Conservation (phyloP, 2,329 filamentous ascomycete genomes). For the Pseudonectria buxi region DNA sequence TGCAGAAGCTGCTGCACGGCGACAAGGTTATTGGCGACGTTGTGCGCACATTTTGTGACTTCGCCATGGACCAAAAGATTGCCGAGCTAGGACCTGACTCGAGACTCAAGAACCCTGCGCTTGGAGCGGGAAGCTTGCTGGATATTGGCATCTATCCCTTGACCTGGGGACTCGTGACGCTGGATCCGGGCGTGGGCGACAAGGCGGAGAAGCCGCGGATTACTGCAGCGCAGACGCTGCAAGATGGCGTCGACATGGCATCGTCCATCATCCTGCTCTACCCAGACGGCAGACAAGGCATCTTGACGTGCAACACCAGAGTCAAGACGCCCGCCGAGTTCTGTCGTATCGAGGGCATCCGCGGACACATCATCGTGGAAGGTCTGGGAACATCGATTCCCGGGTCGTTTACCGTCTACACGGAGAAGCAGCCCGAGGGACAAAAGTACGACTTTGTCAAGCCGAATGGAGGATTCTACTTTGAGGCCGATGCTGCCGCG, state of each 20-base stretch:
- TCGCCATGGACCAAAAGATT: conserved; percentile 31
- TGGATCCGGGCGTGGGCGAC: conserved; percentile 24
- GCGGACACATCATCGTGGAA: conserved; percentile 31
- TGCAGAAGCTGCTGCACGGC: conserved; percentile 31
- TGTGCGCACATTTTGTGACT: conserved; percentile 33
- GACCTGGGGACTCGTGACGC: conserved; percentile 31
- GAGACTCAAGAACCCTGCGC: conserved; percentile 28
- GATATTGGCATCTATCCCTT: conserved; percentile 39
- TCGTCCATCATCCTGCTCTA: conserved; percentile 35
- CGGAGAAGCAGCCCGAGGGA: conserved; percentile 15
- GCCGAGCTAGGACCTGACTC: conserved; percentile 22
- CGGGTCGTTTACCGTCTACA: conserved; percentile 28
- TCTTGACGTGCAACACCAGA: conserved; percentile 33
- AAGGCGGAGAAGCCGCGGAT: conserved; percentile 27
- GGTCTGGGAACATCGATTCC: conserved; percentile 28
- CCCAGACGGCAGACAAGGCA: conserved; percentile 31
- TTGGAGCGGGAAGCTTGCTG: conserved; percentile 36
- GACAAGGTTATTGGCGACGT: conserved; percentile 34
- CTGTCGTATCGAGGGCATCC: conserved; percentile 34
- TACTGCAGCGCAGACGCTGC: conserved; percentile 29
- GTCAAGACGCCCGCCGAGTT: conserved; percentile 21
- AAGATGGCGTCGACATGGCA: conserved; percentile 27
- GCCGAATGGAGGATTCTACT: conserved; percentile 34
- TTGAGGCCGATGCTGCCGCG: conserved; percentile 39
- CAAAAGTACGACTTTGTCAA: conserved; percentile 32